phyloP scores from a whole-genome alignment of 1,139 yeast genomes.

The Tardiomyces depauwii region DNA sequence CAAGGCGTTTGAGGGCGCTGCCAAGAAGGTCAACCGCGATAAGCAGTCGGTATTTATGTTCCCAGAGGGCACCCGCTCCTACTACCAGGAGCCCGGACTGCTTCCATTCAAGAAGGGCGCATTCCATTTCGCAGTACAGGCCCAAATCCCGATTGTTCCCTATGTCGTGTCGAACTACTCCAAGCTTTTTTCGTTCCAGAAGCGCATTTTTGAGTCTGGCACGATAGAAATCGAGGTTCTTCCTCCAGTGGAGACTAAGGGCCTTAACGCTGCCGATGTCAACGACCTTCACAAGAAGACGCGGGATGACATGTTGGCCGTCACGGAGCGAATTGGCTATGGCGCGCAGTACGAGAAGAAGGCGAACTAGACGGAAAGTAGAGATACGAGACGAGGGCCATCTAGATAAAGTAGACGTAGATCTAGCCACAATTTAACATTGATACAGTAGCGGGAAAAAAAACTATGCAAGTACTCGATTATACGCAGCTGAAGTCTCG shows the following conservation, averaged over 20 bases:
- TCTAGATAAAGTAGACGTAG: too few relatives aligned
- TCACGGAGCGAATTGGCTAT: not conserved
- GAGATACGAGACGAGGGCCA: too few relatives aligned
- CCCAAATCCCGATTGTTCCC: conserved; percentile 81
- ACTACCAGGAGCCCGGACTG: conserved; percentile 51
- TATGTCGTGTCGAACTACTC: conserved; percentile 80
- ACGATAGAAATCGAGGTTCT: conserved; percentile 53
- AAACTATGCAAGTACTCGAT: too few relatives aligned
- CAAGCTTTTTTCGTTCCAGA: conserved; percentile 49
- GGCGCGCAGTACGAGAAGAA: not conserved
- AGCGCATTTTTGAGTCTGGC: conserved; percentile 42
- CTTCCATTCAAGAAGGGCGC: conserved; percentile 95
- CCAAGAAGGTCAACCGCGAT: conserved; percentile 40
- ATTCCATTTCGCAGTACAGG: conserved; percentile 91
- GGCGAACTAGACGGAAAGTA: not conserved
- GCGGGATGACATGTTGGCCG: conserved; percentile 28
- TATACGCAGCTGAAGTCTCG: too few relatives aligned
- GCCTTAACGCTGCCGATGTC: conserved; percentile 50
- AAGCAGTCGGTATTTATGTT: conserved; percentile 66
- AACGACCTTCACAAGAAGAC: conserved; percentile 33
- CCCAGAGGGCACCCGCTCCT: conserved; percentile 92
- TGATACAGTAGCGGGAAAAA: too few relatives aligned
- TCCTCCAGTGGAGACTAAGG: conserved; percentile 52
- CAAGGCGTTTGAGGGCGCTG: conserved; percentile 59
- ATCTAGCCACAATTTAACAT: too few relatives aligned